Evolutionary conservation across 2,329 filamentous ascomycete genomes (phyloP).

Genomic region (Pseudogymnoascus sp.): DNA sequence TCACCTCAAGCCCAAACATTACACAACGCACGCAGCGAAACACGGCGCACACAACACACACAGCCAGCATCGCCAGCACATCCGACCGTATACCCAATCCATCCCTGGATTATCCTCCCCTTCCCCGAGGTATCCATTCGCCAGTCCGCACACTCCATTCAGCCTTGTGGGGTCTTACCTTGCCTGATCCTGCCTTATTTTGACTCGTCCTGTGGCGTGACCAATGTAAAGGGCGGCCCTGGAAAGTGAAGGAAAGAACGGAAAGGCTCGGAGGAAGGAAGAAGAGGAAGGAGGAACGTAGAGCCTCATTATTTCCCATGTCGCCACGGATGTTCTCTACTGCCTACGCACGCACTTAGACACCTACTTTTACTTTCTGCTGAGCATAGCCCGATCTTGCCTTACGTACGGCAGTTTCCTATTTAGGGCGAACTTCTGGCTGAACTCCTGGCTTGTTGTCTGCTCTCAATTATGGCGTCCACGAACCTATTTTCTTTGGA

Average conservation of each 20-base stretch:
- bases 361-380: neutral
- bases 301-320: slow-evolving; percentile 7
- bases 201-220: neutral
- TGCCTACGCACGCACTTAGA: neutral
- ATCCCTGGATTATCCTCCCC: neutral
- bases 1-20: neutral
- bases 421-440: neutral
- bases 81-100: neutral
- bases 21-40: neutral
- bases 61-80: neutral
- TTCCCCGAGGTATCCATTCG: neutral
- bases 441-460: neutral
- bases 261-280: neutral
- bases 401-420: neutral
- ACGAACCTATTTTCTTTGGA: neutral
- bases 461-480: slow-evolving; percentile 1
- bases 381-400: neutral
- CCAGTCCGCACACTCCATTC: neutral
- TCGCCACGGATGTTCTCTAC: neutral
- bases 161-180: neutral
- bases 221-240: neutral
- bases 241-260: neutral
- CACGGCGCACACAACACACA: neutral
- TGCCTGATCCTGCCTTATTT: slow-evolving; percentile 2
- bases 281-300: neutral